phyloP scores from a whole-genome alignment of 2,329 filamentous ascomycete species.

The Colletotrichum aenigma region DNA sequence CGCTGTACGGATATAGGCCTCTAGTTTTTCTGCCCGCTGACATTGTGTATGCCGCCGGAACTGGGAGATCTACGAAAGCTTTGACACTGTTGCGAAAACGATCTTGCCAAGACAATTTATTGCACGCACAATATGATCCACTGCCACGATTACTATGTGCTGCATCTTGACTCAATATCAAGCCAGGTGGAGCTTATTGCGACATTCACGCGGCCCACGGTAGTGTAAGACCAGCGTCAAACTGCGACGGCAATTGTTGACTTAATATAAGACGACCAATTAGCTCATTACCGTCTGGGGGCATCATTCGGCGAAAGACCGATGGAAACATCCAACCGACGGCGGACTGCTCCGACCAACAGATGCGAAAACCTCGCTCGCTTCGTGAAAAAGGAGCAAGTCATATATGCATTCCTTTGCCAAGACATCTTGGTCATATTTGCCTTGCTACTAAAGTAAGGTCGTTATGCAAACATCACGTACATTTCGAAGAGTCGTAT shows the following conservation, averaged over 20 bases:
- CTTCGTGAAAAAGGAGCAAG: not conserved
- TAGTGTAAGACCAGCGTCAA: not conserved
- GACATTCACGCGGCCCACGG: not conserved
- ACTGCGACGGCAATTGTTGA: not conserved
- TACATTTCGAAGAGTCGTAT: not conserved
- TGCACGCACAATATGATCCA: not conserved
- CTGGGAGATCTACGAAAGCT: not conserved
- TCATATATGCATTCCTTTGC: not conserved
- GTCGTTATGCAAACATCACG: not conserved
- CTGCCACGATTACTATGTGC: not conserved
- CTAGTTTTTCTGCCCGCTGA: not conserved
- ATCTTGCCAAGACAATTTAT: not conserved
- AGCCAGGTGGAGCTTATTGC: not conserved
- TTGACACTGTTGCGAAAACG: not conserved
- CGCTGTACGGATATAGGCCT: not conserved
- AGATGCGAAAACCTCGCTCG: not conserved
- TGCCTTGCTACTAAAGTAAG: fast-evolving
- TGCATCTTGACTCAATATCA: not conserved
- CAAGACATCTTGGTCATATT: not conserved
- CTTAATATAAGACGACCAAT: not conserved
- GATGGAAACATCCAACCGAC: not conserved
- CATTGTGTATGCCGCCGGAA: not conserved
- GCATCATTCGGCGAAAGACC: not conserved
- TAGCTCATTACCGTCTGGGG: not conserved
- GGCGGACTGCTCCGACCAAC: not conserved